Percentiles rank a stretch among this genome's conserved stretches.
Conservation (phyloP, 2,329 filamentous ascomycete species). For the Penicillium sclerotigenum region DNA sequence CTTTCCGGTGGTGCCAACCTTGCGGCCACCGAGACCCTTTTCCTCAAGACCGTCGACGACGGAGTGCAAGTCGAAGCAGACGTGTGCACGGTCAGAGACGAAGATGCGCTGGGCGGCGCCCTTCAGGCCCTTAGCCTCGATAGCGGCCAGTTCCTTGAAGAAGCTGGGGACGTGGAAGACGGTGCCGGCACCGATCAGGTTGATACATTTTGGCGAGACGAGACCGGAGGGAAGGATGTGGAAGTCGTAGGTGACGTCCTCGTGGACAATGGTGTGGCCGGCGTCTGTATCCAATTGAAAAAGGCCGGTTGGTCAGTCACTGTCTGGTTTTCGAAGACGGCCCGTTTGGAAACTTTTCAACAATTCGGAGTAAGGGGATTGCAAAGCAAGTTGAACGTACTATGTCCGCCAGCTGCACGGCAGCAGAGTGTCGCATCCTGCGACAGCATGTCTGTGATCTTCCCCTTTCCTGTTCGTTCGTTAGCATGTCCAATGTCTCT, state of each 20-base stretch:
- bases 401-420: slow-evolving; percentile 48
- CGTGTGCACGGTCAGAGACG: slow-evolving; percentile 47
- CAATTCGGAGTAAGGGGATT: background rate
- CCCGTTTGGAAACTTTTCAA: background rate
- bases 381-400: slow-evolving; percentile 28
- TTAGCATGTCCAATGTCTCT: slow-evolving; percentile 6
- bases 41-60: slow-evolving; percentile 48
- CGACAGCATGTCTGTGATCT: slow-evolving; percentile 49
- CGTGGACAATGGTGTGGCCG: slow-evolving; percentile 49
- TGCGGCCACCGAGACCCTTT: slow-evolving; percentile 43
- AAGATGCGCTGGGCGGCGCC: slow-evolving; percentile 43
- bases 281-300: slow-evolving; percentile 32
- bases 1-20: slow-evolving; percentile 51
- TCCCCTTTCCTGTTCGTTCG: slow-evolving; percentile 42
- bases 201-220: slow-evolving; percentile 45
- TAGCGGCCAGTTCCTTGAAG: slow-evolving; percentile 46
- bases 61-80: slow-evolving; percentile 46
- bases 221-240: slow-evolving; percentile 49
- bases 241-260: slow-evolving; percentile 48
- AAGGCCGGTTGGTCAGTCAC: slow-evolving; percentile 10
- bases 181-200: slow-evolving; percentile 48
- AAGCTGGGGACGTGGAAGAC: slow-evolving; percentile 49
- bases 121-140: slow-evolving; percentile 45
- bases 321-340: background rate
- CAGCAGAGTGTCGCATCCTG: slow-evolving; percentile 45